Base-by-base conservation (phyloP, 2,329 filamentous ascomycete genomes). In the Colletotrichum viniferum region DNA sequence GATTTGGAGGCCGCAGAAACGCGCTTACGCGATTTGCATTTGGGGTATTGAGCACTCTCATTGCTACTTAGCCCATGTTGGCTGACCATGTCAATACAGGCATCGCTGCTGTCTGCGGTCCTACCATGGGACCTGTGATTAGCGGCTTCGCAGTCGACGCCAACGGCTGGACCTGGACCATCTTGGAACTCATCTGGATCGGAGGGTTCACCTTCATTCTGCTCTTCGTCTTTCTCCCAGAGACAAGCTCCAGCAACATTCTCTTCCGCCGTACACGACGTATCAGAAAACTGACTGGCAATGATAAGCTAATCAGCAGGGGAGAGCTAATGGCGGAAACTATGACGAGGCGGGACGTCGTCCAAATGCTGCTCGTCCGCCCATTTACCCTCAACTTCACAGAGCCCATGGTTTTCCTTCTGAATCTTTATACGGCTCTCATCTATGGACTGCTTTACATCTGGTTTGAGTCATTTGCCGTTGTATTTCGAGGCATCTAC, bases 401-500 rank as follows among this genome's bases (percentile, higher is more conserved):
- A n/a, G 81, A 85, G 36, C 81, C 84, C 78, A 66, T 85, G 81
- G 28, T 76, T 81, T 21, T 83, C 78, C 77, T 82, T 30, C 79
- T 80, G 7, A 81, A 79, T 1, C 83, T 87, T 5, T 89, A 88
- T 70, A 83, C 83, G 7, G 83, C 84, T 3, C 85, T 87, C 76
- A 83, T 85, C 77, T 90, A 90, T 76, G 87, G 86, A 8, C 84
- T 93, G 6, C 86, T 93, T 4, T 93, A 91, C 78, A 85, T 90
- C 7, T 92, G 91, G 79, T 87, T 93, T 52, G 90, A 90, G 9
- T 89, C 90, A 2, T 92, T 92, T 77, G 88, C 90, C 0, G 85
- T 92, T 56, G 78, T 81, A 4, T 80, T 79, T 18, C 55, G 21
- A 2, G 74, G 77, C 3, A 78, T 77, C 4, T 81, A 81, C 30